A percentile compares a stretch with the other conserved stretches of the same genome.
These are phyloP conservation scores for Coemansia asiatica DNA, from an alignment of 192 early-diverging fungal species.

Conservation along the genomic window DNA sequence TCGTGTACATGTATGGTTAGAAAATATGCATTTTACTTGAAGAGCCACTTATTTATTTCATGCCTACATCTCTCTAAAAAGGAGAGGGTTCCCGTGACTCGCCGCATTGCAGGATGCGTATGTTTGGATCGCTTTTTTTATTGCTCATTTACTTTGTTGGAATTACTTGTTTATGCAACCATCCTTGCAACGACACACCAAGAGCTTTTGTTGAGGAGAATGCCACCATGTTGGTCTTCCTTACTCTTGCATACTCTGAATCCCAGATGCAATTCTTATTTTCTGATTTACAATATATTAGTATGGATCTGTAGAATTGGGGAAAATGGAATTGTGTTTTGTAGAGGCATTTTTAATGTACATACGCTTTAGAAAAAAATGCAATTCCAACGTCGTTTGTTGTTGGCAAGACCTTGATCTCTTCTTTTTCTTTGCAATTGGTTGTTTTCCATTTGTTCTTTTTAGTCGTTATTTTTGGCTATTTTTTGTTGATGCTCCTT, in stretches of 20 bases:
- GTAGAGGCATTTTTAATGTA: too few relatives aligned
- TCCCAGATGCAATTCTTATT: neutral
- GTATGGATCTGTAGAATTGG: too few relatives aligned
- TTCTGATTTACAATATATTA: neutral
- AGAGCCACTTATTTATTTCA: neutral
- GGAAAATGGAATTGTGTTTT: too few relatives aligned
- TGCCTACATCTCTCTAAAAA: neutral
- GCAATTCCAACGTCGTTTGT: too few relatives aligned
- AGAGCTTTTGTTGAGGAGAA: neutral
- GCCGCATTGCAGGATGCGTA: conserved; percentile 5
- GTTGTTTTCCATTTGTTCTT: too few relatives aligned
- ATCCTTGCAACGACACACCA: neutral
- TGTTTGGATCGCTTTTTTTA: neutral
- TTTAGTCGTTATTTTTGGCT: too few relatives aligned
- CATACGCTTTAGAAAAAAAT: too few relatives aligned
- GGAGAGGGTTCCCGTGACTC: conserved; percentile 5
- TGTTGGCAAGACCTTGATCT: too few relatives aligned
- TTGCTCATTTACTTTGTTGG: neutral
- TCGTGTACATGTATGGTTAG: conserved; percentile 3
- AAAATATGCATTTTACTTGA: neutral
- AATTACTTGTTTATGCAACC: conserved; percentile 1
- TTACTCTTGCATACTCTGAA: conserved; percentile 1
- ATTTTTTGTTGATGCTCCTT: too few relatives aligned
- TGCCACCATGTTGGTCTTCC: neutral
- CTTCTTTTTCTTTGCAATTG: too few relatives aligned